phyloP scores from a whole-genome alignment of 2,329 filamentous ascomycete genomes.

The Ophiostoma ips region DNA sequence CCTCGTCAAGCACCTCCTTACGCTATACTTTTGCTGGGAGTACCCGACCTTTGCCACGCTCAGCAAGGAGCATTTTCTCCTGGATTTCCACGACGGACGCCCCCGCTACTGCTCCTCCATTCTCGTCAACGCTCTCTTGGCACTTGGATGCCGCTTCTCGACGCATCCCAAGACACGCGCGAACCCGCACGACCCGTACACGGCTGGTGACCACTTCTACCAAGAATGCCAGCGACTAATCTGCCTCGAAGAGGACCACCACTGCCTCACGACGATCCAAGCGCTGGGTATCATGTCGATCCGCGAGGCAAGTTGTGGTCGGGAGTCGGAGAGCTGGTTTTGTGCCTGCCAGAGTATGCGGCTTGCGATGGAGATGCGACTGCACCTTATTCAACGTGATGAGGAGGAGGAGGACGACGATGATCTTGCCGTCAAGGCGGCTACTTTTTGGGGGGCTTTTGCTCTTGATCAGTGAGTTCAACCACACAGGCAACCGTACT shows the following conservation, averaged over 20 bases:
- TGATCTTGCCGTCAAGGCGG: conserved; percentile 42
- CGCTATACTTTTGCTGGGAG: conserved; percentile 61
- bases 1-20: conserved; percentile 49
- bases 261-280: conserved; percentile 57
- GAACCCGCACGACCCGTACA: conserved; percentile 46
- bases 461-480: conserved; percentile 46
- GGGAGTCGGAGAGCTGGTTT: conserved; percentile 60
- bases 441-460: conserved; percentile 50
- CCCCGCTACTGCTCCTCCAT: conserved; percentile 54
- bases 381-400: conserved; percentile 44
- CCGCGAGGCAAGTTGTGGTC: conserved; percentile 56
- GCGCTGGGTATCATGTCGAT: conserved; percentile 65
- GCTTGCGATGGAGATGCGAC: conserved; percentile 56
- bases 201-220: conserved; percentile 63
- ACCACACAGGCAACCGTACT: too few relatives aligned
- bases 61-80: conserved; percentile 56
- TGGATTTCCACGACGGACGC: conserved; percentile 47
- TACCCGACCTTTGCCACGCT: conserved; percentile 63
- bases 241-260: conserved; percentile 40
- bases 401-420: conserved; percentile 35
- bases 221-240: conserved; percentile 51
- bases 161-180: conserved; percentile 48
- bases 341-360: conserved; percentile 60
- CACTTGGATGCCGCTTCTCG: conserved; percentile 56
- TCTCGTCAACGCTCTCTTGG: conserved; percentile 50